Conservation (phyloP, 768 basidiomycete genomes). For the Scleroderma bovista region DNA sequence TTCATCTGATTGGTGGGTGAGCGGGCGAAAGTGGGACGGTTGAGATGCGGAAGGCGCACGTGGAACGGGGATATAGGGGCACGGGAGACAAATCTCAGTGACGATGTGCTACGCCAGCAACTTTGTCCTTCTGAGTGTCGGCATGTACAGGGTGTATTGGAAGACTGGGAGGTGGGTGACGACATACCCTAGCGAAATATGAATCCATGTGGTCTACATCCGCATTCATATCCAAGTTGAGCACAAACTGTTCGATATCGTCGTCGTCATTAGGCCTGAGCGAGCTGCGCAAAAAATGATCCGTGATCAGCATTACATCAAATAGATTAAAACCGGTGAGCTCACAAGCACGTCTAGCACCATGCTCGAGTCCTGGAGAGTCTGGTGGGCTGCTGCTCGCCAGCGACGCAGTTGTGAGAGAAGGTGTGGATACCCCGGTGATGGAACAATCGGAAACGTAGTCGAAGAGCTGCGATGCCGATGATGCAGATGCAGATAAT, state of each 20-base stretch:
- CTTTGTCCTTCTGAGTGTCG: no score
- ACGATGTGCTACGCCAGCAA: no score
- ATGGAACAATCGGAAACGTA: constrained; percentile 7
- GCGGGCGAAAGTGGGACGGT: background rate
- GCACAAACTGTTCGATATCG: constrained; percentile 1
- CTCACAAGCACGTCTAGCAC: background rate
- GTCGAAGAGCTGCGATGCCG: background rate
- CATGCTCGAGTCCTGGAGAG: background rate
- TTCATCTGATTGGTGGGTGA: background rate
- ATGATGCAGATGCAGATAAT: background rate
- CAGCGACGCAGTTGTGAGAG: constrained; percentile 9
- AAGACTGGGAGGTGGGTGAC: background rate
- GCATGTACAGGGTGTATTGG: background rate
- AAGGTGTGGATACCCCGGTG: constrained; percentile 9
- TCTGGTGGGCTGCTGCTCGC: constrained; percentile 8
- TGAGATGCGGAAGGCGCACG: constrained; percentile 2
- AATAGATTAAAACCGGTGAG: background rate
- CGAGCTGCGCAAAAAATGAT: background rate
- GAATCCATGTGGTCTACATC: constrained; percentile 6
- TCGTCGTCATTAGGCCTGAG: background rate
- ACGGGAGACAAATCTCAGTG: background rate
- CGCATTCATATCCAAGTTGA: constrained; percentile 7
- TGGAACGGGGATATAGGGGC: constrained; percentile 2
- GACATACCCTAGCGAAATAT: constrained; percentile 2
- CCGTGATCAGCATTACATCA: no score